Base-by-base conservation (phyloP, 2,329 filamentous ascomycete genomes). In the Furcasterigmium sp. region DNA sequence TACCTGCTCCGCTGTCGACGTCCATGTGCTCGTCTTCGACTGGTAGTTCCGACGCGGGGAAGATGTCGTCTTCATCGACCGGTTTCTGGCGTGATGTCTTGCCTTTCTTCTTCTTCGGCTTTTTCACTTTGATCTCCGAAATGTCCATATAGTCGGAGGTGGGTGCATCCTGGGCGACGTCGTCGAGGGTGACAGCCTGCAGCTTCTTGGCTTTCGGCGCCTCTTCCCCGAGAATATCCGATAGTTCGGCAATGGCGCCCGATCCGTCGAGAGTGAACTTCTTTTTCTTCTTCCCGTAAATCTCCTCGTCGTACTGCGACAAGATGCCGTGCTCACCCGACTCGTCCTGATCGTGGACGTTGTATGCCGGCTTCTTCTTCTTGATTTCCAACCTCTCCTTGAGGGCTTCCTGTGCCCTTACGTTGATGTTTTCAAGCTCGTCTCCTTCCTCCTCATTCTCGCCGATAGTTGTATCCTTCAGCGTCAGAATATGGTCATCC, bases 301-400 rank as follows among this genome's bases (percentile, higher is more conserved):
- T 94, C 57, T 95, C 91, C 51, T 97, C 93, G 55, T 97, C 93
- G 58, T 98, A 98, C 54, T 98, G 91, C 13, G 87, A 80, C 34
- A 98, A 68, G 19, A 98, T 82, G 6, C 77, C 76, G 15, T 75
- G 75, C 45, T 83, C 72, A 11, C 78, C 84, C 19, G 76, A 76
- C 21, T 82, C 76, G 36, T 85, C 84, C 26, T 84, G 70, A 45
- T 84, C 82, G 48, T 88, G 84, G 0, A 91, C 91, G 55, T 98
- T 88, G 62, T 98, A 98, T 1, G 82, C 83, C 1, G 85, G 84
- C 58, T 85, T 87, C 63, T 90, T 89, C 75, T 95, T 96, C 70
- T 97, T 95, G 32, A 91, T 67, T 34, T 93, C 83, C 11, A 96
- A 69, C 53, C 80, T 84, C 55, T 96, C 87, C 36, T 79, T 73